Conservation (phyloP, 2,329 filamentous ascomycete species). For the Immersiporthe knoxdaviesiana region DNA sequence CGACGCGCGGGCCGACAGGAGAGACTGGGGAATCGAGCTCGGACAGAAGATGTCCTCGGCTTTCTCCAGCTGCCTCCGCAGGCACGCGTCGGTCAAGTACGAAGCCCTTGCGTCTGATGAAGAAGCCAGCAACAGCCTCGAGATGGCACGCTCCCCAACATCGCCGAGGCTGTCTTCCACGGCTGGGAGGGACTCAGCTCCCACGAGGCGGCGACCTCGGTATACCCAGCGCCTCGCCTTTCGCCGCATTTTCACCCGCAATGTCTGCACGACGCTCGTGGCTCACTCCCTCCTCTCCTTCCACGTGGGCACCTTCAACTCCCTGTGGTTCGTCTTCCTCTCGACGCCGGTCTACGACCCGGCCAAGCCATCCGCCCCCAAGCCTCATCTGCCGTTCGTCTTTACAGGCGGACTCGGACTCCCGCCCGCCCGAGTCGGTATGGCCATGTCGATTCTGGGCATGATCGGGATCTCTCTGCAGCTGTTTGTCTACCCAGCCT, state of each 20-base stretch:
- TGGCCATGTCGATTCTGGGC: slow-evolving; percentile 77
- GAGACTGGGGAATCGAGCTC: slow-evolving; percentile 48
- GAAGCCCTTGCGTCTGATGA: slow-evolving; percentile 40
- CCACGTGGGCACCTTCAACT: slow-evolving; percentile 76
- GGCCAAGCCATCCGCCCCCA: slow-evolving; percentile 35
- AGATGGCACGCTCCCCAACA: slow-evolving; percentile 34
- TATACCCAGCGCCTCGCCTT: slow-evolving; percentile 56
- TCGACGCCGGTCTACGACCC: slow-evolving; percentile 67
- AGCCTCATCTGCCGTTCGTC: slow-evolving; percentile 54
- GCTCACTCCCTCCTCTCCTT: slow-evolving; percentile 71
- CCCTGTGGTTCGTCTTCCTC: slow-evolving; percentile 76
- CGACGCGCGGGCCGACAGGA: slow-evolving; percentile 46
- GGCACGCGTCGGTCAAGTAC: slow-evolving; percentile 36
- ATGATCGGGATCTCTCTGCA: slow-evolving; percentile 75
- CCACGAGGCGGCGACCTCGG: slow-evolving; percentile 35
- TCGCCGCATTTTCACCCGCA: slow-evolving; percentile 57
- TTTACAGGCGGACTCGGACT: slow-evolving; percentile 80
- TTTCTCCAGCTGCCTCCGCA: slow-evolving; percentile 35
- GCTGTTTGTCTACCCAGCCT: slow-evolving; percentile 69
- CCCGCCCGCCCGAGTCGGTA: slow-evolving; percentile 70
- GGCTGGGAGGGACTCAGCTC: slow-evolving; percentile 18
- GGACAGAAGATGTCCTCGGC: slow-evolving; percentile 41
- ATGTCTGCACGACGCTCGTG: slow-evolving; percentile 59
- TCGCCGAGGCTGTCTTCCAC: slow-evolving; percentile 16
- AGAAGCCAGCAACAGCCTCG: slow-evolving; percentile 36